Percentiles rank a stretch among this genome's conserved stretches.
These are phyloP conservation scores for Leishmania arabica DNA, from an alignment of 208 protist species.

Conservation along the genomic window DNA sequence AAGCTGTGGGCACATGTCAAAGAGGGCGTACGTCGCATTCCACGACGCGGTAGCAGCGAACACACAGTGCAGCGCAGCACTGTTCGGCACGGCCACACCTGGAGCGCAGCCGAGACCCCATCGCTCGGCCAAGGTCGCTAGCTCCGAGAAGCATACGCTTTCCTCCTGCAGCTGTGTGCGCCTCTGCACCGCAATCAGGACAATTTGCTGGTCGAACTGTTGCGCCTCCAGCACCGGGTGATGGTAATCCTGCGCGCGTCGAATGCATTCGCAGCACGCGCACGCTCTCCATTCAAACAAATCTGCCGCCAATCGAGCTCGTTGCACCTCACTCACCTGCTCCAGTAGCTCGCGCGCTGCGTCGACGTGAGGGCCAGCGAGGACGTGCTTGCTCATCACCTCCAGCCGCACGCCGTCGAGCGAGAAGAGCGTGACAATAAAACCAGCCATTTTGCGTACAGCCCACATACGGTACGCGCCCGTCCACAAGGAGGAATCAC, in stretches of 20 bases:
- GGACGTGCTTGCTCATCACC: conserved; percentile 81
- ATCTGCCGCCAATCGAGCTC: conserved; percentile 42
- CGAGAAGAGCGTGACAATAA: conserved; percentile 83
- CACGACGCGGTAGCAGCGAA: conserved; percentile 39
- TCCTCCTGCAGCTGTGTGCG: conserved; percentile 50
- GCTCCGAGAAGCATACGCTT: conserved; percentile 30
- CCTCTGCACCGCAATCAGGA: conserved; percentile 69
- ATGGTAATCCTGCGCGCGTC: conserved; percentile 33
- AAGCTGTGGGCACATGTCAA: conserved; percentile 31
- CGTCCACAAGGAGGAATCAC: conserved; percentile 44
- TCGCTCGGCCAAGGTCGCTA: conserved; percentile 23
- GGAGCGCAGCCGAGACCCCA: conserved; percentile 65
- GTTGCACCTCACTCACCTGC: conserved; percentile 37
- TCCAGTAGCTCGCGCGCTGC: conserved; percentile 47
- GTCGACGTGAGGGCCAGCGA: conserved; percentile 80
- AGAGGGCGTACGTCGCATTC: conserved; percentile 32
- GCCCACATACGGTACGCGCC: conserved; percentile 48
- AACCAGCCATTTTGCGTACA: conserved; percentile 89
- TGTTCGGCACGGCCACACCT: conserved; percentile 12
- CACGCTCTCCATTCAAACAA: conserved; percentile 42
- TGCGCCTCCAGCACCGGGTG: conserved; percentile 77
- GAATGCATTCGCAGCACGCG: conserved; percentile 79
- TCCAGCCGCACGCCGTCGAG: conserved; percentile 61
- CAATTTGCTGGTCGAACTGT: conserved; percentile 48
- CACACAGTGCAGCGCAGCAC: conserved; percentile 29